Percentiles rank a stretch among this genome's conserved stretches.
These are phyloP conservation scores for Dactylellina sp. DNA, from an alignment of 2,329 filamentous ascomycete genomes.

Conservation along the genomic window DNA sequence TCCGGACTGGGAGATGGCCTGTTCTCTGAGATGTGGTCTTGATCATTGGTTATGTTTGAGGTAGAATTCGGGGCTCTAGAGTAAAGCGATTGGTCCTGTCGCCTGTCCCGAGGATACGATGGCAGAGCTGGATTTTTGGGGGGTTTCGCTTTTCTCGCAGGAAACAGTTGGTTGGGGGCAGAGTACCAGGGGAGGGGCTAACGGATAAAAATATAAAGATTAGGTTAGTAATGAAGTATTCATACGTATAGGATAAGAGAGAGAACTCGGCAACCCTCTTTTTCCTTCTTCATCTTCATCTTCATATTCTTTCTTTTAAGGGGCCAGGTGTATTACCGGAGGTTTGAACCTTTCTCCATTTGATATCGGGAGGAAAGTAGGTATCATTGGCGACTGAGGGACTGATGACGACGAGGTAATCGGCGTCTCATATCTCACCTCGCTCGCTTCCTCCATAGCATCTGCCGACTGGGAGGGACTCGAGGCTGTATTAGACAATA, in stretches of 20 bases:
- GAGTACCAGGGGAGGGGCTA: conserved; percentile 68
- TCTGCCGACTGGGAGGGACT: conserved; percentile 38
- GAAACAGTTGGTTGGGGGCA: conserved; percentile 66
- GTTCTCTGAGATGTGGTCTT: not conserved
- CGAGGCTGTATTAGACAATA: conserved; percentile 31
- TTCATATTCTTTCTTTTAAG: no score
- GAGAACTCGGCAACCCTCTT: not conserved
- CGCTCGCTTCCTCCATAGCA: conserved; percentile 33
- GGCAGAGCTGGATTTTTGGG: conserved; percentile 1
- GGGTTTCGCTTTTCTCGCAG: conserved; percentile 63
- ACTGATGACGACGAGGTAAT: conserved; percentile 41
- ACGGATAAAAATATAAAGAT: not conserved
- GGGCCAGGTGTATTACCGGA: conserved; percentile 10
- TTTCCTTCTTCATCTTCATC: no score
- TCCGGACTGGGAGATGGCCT: not conserved
- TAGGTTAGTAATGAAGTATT: not conserved
- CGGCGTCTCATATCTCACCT: conserved; percentile 39
- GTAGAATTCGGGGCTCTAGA: conserved; percentile 61
- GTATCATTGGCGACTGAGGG: conserved; percentile 35
- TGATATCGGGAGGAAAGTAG: conserved; percentile 18
- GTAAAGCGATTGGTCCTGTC: conserved; percentile 65
- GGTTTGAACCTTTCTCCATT: conserved; percentile 9
- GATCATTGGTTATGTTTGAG: not conserved
- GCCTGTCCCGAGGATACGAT: conserved; percentile 15
- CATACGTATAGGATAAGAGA: not conserved